phyloP scores from a whole-genome alignment of 441 rosid genomes.

The Gossypium aridum region DNA sequence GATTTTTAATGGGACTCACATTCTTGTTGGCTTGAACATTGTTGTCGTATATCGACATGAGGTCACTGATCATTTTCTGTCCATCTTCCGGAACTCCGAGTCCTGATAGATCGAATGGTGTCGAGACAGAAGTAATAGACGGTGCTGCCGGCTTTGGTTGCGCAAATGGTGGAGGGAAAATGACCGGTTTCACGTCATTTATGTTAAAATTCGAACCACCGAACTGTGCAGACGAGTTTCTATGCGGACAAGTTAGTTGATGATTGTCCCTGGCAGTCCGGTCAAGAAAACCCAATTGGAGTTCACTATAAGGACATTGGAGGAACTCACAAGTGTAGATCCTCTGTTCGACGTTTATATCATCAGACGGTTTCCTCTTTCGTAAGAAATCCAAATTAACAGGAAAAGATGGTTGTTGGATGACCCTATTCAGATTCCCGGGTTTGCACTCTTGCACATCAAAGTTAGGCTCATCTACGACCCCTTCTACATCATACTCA shows the following conservation, averaged over 20 bases:
- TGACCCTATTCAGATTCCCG: slow-evolving; percentile 29
- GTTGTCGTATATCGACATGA: slow-evolving; percentile 64
- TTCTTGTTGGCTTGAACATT: slow-evolving; percentile 43
- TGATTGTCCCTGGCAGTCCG: slow-evolving; percentile 76
- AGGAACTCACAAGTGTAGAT: slow-evolving; percentile 62
- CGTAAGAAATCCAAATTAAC: slow-evolving; percentile 29
- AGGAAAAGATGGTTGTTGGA: slow-evolving; percentile 30
- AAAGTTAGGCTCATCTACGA: slow-evolving; percentile 42
- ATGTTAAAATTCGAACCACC: slow-evolving; percentile 43
- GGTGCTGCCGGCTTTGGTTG: slow-evolving; percentile 34
- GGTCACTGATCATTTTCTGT: slow-evolving; percentile 64
- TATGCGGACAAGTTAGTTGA: slow-evolving; percentile 53
- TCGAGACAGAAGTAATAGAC: slow-evolving; percentile 20
- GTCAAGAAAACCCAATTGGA: slow-evolving; percentile 54
- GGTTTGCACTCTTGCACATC: slow-evolving; percentile 58
- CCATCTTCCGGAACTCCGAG: slow-evolving; percentile 82
- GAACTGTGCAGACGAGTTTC: slow-evolving; percentile 33
- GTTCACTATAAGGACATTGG: slow-evolving; percentile 66
- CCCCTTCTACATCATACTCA: slow-evolving; percentile 74
- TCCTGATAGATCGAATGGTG: slow-evolving; percentile 48
- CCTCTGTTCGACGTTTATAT: slow-evolving; percentile 45
- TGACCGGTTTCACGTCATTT: slow-evolving; percentile 54
- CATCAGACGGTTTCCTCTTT: slow-evolving; percentile 61
- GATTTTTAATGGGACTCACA: slow-evolving; percentile 13
- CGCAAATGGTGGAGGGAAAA: slow-evolving; percentile 35